Conservation (phyloP, 1,284 basidiomycete genomes). For the Ustilago crameri region DNA sequence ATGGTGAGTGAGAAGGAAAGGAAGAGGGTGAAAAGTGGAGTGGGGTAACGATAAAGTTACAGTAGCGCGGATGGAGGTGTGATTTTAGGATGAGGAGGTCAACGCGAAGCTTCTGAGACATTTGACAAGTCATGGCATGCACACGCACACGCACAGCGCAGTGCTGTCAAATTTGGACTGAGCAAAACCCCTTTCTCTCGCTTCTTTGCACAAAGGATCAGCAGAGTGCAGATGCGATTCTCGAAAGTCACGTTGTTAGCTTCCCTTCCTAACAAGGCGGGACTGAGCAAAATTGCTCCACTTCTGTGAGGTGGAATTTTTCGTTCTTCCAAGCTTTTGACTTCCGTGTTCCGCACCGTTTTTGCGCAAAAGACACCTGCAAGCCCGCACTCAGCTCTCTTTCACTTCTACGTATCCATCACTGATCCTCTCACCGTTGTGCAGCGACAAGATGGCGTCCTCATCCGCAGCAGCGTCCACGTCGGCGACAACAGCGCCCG, state of each 20-base stretch:
- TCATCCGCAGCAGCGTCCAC: not conserved
- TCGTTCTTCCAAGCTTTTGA: slow-evolving; percentile 1
- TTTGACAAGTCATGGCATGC: too few species aligned
- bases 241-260: not conserved
- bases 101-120: too few species aligned
- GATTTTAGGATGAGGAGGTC: too few species aligned
- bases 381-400: not conserved
- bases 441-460: not conserved
- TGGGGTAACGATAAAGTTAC: not conserved
- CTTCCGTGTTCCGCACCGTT: slow-evolving; percentile 20
- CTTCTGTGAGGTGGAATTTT: slow-evolving; percentile 11
- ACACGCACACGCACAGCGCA: too few species aligned
- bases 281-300: slow-evolving; percentile 16
- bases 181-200: not conserved
- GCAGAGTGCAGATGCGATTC: not conserved
- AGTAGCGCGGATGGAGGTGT: not conserved
- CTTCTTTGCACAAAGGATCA: not conserved
- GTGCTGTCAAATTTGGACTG: not conserved
- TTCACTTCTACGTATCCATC: not conserved
- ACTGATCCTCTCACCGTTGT: not conserved
- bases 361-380: slow-evolving; percentile 1
- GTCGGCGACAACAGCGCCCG: not conserved
- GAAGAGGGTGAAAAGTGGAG: too few species aligned
- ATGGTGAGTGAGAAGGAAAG: too few species aligned
- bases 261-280: not conserved